Conservation (phyloP, 1,284 basidiomycete genomes). For the Xanthoconium separans region DNA sequence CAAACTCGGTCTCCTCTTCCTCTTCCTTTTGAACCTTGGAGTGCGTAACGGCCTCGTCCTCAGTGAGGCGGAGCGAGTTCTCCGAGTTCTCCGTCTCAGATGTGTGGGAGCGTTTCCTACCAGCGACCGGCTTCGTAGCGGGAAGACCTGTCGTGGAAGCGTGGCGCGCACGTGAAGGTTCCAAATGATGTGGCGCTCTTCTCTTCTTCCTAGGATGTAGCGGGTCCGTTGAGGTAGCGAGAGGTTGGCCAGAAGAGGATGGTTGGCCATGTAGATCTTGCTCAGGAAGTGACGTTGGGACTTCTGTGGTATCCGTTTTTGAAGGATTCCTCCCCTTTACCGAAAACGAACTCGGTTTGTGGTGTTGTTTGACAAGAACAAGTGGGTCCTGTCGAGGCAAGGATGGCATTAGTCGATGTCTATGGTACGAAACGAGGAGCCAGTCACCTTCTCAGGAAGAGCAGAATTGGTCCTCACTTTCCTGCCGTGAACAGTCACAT, state of each 20-base stretch:
- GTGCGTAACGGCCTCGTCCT: conserved; percentile 1
- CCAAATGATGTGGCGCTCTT: neutral
- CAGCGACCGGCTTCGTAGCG: conserved; percentile 5
- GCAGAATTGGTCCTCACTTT: conserved; percentile 5
- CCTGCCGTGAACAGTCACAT: neutral
- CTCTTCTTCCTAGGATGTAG: conserved; percentile 8
- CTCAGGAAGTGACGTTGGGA: conserved; percentile 39
- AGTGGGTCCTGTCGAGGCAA: conserved; percentile 1
- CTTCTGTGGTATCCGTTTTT: conserved; percentile 23
- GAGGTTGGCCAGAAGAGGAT: conserved; percentile 1
- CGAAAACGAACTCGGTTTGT: conserved; percentile 8
- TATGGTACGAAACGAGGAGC: neutral
- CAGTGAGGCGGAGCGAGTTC: conserved; percentile 2
- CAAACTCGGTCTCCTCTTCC: conserved; percentile 44
- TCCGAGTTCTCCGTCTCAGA: conserved; percentile 32
- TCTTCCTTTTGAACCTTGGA: conserved; percentile 33
- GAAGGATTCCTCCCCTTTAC: conserved; percentile 14
- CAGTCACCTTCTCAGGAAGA: conserved; percentile 20
- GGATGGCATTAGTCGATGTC: conserved; percentile 8
- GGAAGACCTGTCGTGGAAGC: conserved; percentile 1
- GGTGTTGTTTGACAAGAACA: conserved; percentile 7
- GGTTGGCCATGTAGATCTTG: conserved; percentile 29
- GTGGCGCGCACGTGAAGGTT: conserved; percentile 3
- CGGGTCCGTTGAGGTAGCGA: neutral
- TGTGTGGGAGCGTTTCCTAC: conserved; percentile 22